Evolutionary conservation across 176 grass and related monocot species (phyloP), one percentile per base, ranked within the genome.

Genomic region (Musa troglodytarum): DNA sequence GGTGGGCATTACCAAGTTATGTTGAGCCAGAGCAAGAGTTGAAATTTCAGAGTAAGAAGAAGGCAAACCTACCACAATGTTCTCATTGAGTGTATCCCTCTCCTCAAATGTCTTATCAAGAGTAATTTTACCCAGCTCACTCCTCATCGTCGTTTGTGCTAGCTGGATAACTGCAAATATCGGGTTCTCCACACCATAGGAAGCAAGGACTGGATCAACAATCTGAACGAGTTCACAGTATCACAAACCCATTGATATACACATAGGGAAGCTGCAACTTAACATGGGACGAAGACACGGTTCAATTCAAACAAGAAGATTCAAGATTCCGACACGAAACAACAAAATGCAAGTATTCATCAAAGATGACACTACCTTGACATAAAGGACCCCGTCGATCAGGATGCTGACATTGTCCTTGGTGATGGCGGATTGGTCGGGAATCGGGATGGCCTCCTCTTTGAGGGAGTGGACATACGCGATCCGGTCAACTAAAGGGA

Each of bases 381-480:
- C 86, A 28, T 98, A 98, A 53, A 98, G 86, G 1, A 98, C 90
- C 26, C 95, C 84, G 64, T 94, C 90, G 54, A 98, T 98, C 57
- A 85, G 89, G 53, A 98, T 98, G 25, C 80, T 82, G 54, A 98
- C 95, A 78, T 98, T 98, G 78, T 98, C 95, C 57, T 89, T 98
- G 49, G 95, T 98, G 72, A 98, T 98, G 73, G 95, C 95, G 63
- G 85, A 86, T 73, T 98, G 95, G 83, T 98, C 69, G 12, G 95
- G 80, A 65, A 98, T 98, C 11, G 95, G 90, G 56, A 98, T 94
- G 11, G 95, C 84, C 86, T 98, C 95, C 86, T 98, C 95, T 83
- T 98, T 98, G 74, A 98, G 88, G 24, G 95, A 94, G 80, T 98
- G 95, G 19, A 94, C 90, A 78, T 98, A 98, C 1, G 95, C 82